Percentiles rank a stretch among this genome's conserved stretches.
Evolutionary conservation across 371 early-diverging fungal genomes (phyloP).

Genomic region (Nosema muscidifuracis): DNA sequence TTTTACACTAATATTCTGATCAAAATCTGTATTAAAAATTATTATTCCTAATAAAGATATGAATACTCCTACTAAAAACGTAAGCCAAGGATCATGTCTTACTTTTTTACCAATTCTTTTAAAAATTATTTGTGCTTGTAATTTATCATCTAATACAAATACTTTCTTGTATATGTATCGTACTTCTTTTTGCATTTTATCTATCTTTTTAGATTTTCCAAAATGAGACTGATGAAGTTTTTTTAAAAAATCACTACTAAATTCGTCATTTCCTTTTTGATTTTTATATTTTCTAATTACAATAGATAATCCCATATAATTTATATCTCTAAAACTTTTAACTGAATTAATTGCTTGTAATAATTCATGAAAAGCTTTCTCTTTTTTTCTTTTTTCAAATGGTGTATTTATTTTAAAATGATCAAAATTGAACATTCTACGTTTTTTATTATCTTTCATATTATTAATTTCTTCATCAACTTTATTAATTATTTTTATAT

Average conservation of each 20-base stretch:
- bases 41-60: slow-evolving; percentile 6
- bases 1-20: slow-evolving; percentile 1
- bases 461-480: neutral
- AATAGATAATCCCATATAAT: slow-evolving; percentile 54
- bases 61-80: slow-evolving; percentile 15
- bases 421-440: neutral
- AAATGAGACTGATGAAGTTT: slow-evolving; percentile 30
- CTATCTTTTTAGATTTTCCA: slow-evolving; percentile 38
- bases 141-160: slow-evolving; percentile 50
- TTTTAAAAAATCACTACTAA: slow-evolving; percentile 18
- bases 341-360: slow-evolving; percentile 55
- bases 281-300: slow-evolving; percentile 56
- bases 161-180: slow-evolving; percentile 47
- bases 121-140: slow-evolving; percentile 50
- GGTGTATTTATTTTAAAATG: slow-evolving; percentile 23
- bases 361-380: slow-evolving; percentile 56
- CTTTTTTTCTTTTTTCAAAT: slow-evolving; percentile 38
- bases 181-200: slow-evolving; percentile 41
- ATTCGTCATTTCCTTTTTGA: slow-evolving; percentile 19
- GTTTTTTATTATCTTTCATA: neutral
- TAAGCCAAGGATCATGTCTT: neutral
- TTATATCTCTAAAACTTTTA: slow-evolving; percentile 56
- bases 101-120: slow-evolving; percentile 19
- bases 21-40: slow-evolving; percentile 2
- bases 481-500: neutral